Base-by-base conservation (phyloP, 805 yeast species). In the Millerago galiae region DNA sequence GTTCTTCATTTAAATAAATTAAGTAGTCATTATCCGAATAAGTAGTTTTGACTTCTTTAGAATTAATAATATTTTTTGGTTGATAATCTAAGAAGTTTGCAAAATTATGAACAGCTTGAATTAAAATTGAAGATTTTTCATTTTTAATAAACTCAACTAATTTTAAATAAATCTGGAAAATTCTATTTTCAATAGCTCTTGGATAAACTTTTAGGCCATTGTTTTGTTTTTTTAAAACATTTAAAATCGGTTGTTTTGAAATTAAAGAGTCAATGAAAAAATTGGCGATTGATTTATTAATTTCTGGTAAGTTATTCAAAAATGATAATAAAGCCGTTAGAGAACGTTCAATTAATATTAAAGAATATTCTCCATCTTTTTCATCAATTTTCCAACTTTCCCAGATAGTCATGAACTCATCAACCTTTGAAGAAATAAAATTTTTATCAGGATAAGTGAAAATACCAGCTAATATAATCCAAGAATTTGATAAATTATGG, bases 401-500 rank as follows among this genome's bases (percentile, higher is more conserved):
- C 90, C 90, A 84, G 43, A 83, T 65, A 9, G 68, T 58, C 36
- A 83, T 59, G 38, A 84, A 66, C 49, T 81, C 87, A 3, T 79
- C 70, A 12, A 72, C 62, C 48, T 81, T 81, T 43, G 77, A 66
- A 39, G 70, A 65, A 30, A 84, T 64, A 43, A 76, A 74, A 18
- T 67, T 62, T 13, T 71, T 70, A 30, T 82, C 83, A 0, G 62
- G 54, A 52, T 76, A 74, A 38, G 79, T 74, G 70, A 83, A 75
- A 4, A 83, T 58, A 3, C 91, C 91, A 46, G 71, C 66, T 17
- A 84, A 53, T 18, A 81, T 53, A 13, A 75, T 69, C 91, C 93
- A 84, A 33, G 86, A 61, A 34, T 74, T 58, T 37, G 74, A 38
- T 31, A 66, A 55, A 51, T 69, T 58, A 50, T 62, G 55, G 57